Evolutionary conservation across 2,329 filamentous ascomycete species (phyloP).

Genomic region (Pyrenophora teres): DNA sequence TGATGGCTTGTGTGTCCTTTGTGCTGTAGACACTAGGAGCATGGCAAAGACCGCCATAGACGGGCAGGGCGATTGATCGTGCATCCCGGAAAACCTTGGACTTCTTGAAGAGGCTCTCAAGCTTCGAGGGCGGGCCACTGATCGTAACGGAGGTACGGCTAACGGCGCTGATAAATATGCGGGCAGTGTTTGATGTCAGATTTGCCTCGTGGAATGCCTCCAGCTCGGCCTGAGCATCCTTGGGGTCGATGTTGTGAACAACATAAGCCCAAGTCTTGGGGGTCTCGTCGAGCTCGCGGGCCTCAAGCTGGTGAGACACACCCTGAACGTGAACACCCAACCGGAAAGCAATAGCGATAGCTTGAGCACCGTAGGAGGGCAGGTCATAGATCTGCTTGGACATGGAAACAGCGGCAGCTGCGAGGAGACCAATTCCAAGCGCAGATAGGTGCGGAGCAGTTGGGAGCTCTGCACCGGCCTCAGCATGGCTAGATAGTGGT

Average conservation of each 20-base stretch:
- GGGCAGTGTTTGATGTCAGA: constrained; percentile 27
- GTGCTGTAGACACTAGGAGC: constrained; percentile 34
- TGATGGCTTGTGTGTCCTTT: constrained; percentile 33
- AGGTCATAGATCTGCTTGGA: constrained; percentile 50
- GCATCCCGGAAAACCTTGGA: constrained; percentile 26
- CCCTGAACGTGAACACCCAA: constrained; percentile 53
- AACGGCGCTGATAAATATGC: constrained; percentile 35
- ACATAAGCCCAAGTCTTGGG: constrained; percentile 53
- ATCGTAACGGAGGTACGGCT: constrained; percentile 34
- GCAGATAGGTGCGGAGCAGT: not conserved
- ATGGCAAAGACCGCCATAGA: constrained; percentile 37
- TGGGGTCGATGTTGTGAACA: constrained; percentile 39
- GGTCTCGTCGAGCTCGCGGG: constrained; percentile 30
- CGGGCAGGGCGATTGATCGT: constrained; percentile 28
- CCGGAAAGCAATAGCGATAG: constrained; percentile 53
- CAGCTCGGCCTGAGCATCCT: constrained; percentile 47
- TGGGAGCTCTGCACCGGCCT: not conserved
- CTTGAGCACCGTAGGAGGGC: constrained; percentile 49
- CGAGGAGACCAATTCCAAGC: constrained; percentile 53
- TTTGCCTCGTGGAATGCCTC: constrained; percentile 36
- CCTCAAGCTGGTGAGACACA: constrained; percentile 52
- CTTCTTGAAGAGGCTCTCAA: constrained; percentile 30
- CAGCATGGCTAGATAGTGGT: not conserved
- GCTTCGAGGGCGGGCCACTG: constrained; percentile 38
- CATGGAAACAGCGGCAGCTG: constrained; percentile 51